phyloP scores from a whole-genome alignment of 192 early-diverging fungal genomes.

The Coemansia sp. region DNA sequence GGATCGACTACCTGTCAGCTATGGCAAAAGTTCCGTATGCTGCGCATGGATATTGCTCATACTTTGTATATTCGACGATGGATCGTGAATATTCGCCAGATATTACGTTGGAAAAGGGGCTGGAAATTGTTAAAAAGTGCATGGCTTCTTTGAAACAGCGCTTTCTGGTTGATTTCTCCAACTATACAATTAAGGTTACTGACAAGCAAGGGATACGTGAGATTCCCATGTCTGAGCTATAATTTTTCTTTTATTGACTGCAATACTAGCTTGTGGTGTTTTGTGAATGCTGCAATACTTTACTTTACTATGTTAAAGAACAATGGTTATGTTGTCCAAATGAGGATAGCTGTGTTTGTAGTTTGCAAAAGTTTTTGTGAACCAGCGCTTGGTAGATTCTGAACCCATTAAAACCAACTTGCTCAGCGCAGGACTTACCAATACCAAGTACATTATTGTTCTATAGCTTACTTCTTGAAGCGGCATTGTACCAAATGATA shows the following conservation, averaged over 20 bases:
- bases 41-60: constrained; percentile 89
- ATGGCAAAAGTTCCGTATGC: constrained; percentile 78
- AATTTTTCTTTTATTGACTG: not conserved
- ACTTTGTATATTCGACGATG: constrained; percentile 86
- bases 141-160: constrained; percentile 76
- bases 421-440: too few species aligned
- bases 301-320: not conserved
- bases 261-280: not conserved
- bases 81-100: constrained; percentile 86
- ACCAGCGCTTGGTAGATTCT: too few species aligned
- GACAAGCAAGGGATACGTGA: constrained; percentile 79
- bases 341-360: constrained; percentile 5
- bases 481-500: too few species aligned
- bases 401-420: too few species aligned
- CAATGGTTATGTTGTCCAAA: not conserved
- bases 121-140: constrained; percentile 80
- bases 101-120: constrained; percentile 81
- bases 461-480: too few species aligned
- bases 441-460: too few species aligned
- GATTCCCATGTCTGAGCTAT: constrained; percentile 15
- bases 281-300: not conserved
- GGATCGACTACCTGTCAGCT: constrained; percentile 88
- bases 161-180: constrained; percentile 80
- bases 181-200: constrained; percentile 82
- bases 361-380: too few species aligned